Evolutionary conservation across 768 basidiomycete species (phyloP), one percentile per base, ranked within the genome.

Genomic region (Termitomyces sp.): DNA sequence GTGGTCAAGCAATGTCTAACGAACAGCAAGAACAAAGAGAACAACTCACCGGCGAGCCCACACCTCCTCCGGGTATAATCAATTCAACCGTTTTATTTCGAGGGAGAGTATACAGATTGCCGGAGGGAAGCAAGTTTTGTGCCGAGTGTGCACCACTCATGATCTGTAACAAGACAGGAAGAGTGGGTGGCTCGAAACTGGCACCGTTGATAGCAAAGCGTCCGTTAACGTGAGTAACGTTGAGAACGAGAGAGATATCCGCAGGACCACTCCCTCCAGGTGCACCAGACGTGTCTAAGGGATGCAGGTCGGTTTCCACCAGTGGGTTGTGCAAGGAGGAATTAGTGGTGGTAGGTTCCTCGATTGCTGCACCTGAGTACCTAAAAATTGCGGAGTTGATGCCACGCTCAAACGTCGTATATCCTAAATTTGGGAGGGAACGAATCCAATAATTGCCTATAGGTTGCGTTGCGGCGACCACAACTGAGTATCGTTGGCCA

Each of bases 81-180:
- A 82, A 44, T 53, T 83, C 80, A 50, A 83, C 68, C 19, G 73
- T 69, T 46, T 75, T 68, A 61, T 80, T 76, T 5, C 61, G 51
- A 0, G 78, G 77, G 5, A 83, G 60, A 10, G 66, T 60, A 54
- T 73, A 79, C 5, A 81, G 68, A n/a, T 70, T 68, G 2, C 77
- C 77, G 1, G 63, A 35, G 0, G 73, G 68, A 1, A 75, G 66
- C 19, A 81, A 60, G 8, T 46, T 45, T 24, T 35, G 17, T 24
- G 53, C 53, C 3, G 26, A 14, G 3, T 17, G 22, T 6, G 26
- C 45, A 19, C 53, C 53, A 26, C 53, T 54, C 34, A 54, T 54
- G 19, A 54, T 54, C 24, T 54, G 53, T 19, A 44, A 45, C n/a
- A 54, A 28, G 19, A 54, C 26, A 5, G 53, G 53, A 12, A 45